Base-by-base conservation (phyloP, 202 grass and related monocot species). In the Zoysia matrella region DNA sequence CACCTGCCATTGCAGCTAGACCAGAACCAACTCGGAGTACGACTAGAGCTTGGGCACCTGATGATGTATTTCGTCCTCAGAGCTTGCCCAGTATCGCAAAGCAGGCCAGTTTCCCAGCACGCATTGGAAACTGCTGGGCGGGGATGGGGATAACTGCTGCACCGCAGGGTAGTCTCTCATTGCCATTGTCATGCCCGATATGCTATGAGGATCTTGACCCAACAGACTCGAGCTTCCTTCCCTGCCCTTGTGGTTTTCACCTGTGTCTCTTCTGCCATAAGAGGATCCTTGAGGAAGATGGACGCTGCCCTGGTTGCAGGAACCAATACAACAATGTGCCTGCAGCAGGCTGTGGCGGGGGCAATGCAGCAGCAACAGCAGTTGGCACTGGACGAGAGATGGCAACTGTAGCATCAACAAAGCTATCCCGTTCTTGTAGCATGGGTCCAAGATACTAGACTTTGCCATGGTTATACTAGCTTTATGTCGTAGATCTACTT, bases 191-290 rank as follows among this genome's bases (percentile, higher is more conserved):
- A 12, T 99, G 97, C n/a, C 97, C 97, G 16, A 99, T 99, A 67
- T 99, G 97, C 83, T 99, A 61, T 0, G 91, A 99, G 73, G 97
- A 99, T 85, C 88, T 99, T 64, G 97, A 99, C 60, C 79, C 11
- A 6, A 99, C 97, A 0, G 22, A 22, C 22, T 22, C 22, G 22
- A 22, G 22, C 22, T 22, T 22, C 22, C 22, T 22, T 22, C 22
- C 22, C 22, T 22, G 22, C 22, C 22, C 22, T 22, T 22, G 22
- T 22, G 22, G 22, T 22, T 22, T 22, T 22, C 22, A 22, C 22
- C 22, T 22, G 22, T 22, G 22, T 22, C 22, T 22, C 22, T 22
- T 22, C 22, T 22, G 22, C 22, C 22, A 22, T 22, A 22, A 22
- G 22, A 22, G 22, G 22, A 22, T 22, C 22, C 22, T 22, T 22